Conservation (phyloP, 352 stramenopile genomes). For the Phytopythium litorale region DNA sequence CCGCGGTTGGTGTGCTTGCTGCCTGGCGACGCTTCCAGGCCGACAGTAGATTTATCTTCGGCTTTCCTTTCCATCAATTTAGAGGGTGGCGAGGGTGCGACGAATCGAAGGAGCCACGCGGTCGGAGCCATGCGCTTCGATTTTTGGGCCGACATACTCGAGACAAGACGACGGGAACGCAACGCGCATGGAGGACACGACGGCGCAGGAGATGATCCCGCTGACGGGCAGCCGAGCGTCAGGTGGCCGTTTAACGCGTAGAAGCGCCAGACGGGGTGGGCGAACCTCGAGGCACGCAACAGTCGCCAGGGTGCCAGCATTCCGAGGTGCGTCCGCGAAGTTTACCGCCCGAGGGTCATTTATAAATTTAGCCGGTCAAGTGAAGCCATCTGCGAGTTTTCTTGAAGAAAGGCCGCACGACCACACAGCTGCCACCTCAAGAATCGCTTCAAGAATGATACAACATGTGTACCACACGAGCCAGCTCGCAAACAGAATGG, state of each 20-base stretch:
- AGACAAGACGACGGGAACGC: too few relatives aligned
- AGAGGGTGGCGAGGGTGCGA: too few relatives aligned
- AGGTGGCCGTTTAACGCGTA: background rate
- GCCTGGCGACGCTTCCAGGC: slow-evolving; percentile 4
- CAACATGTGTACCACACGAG: background rate
- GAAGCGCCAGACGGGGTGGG: background rate
- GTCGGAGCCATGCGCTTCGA: too few relatives aligned
- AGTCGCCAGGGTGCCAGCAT: background rate
- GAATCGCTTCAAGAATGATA: background rate
- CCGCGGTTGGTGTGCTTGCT: slow-evolving; percentile 1
- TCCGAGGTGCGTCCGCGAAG: too few relatives aligned
- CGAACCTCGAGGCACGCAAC: background rate
- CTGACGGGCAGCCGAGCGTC: background rate
- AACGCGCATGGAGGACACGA: too few relatives aligned
- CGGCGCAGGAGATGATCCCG: too few relatives aligned
- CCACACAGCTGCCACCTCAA: background rate
- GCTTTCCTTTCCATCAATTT: background rate
- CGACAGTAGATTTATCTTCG: background rate
- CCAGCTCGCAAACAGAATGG: too few relatives aligned
- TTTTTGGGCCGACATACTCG: too few relatives aligned
- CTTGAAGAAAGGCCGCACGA: background rate
- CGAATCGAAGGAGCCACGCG: too few relatives aligned
- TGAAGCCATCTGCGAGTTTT: background rate
- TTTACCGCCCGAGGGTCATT: background rate
- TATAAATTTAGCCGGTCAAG: background rate